phyloP scores from a whole-genome alignment of 192 early-diverging fungal species.

The Pilobolus umbonatus region DNA sequence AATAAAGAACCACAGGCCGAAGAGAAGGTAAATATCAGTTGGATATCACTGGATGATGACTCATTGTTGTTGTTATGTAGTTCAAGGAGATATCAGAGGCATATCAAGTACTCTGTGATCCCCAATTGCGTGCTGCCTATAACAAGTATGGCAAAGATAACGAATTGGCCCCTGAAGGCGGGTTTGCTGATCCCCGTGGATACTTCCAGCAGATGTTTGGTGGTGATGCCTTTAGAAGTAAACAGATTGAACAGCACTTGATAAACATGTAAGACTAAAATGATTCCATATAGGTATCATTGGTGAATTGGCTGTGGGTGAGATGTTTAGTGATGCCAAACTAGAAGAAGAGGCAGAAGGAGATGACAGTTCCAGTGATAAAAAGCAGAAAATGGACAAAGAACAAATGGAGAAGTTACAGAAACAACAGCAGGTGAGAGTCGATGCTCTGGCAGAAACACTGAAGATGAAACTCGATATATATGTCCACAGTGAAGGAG shows the following conservation, averaged over 20 bases:
- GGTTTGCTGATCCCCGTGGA: conserved; percentile 65
- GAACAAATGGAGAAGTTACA: conserved; percentile 49
- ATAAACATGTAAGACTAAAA: neutral
- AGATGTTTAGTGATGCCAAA: conserved; percentile 26
- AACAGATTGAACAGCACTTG: neutral
- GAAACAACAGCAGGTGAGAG: conserved; percentile 53
- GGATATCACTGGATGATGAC: no score
- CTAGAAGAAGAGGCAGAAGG: conserved; percentile 39
- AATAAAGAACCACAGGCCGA: conserved; percentile 63
- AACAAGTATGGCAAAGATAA: conserved; percentile 72
- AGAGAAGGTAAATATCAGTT: conserved; percentile 46
- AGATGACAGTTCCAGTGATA: conserved; percentile 29
- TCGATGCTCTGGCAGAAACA: conserved; percentile 56
- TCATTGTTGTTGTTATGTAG: conserved; percentile 7
- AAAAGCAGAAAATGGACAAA: conserved; percentile 34
- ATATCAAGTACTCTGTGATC: conserved; percentile 85
- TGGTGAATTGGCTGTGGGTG: conserved; percentile 82
- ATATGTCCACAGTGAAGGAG: conserved; percentile 60
- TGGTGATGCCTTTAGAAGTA: conserved; percentile 65
- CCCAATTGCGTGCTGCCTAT: conserved; percentile 70
- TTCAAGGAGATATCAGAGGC: conserved; percentile 88
- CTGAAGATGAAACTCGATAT: conserved; percentile 63
- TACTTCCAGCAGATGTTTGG: conserved; percentile 90
- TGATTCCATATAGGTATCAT: conserved; percentile 66
- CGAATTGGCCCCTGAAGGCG: conserved; percentile 42